These are phyloP conservation scores for Pichia eremophila DNA, from an alignment of 805 yeast genomes.

Conservation along the genomic window DNA sequence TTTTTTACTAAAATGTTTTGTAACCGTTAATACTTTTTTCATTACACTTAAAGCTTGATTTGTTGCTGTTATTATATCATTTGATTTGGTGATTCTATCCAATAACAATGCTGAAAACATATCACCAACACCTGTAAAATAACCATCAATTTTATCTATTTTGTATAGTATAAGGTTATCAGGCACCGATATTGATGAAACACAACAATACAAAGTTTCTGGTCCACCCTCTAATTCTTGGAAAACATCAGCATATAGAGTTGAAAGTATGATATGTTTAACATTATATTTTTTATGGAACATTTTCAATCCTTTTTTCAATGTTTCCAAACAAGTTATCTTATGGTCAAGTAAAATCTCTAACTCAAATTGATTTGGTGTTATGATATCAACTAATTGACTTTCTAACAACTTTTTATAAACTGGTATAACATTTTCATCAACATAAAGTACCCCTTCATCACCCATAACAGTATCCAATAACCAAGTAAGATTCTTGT, in stretches of 20 bases:
- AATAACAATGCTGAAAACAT: constrained; percentile 71
- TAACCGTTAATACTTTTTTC: constrained; percentile 40
- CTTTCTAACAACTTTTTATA: constrained; percentile 37
- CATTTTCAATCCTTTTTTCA: constrained; percentile 36
- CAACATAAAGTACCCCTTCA: constrained; percentile 61
- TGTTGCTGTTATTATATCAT: constrained; percentile 28
- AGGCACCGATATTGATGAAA: constrained; percentile 26
- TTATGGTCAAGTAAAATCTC: constrained; percentile 46
- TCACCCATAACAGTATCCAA: constrained; percentile 81
- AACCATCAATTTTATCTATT: constrained; percentile 59
- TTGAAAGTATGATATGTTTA: constrained; percentile 58
- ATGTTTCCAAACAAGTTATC: constrained; percentile 30
- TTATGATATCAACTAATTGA: constrained; percentile 56
- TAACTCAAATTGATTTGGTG: constrained; percentile 88
- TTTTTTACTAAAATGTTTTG: constrained; percentile 31
- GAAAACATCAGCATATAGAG: constrained; percentile 28
- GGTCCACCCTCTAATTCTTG: constrained; percentile 8
- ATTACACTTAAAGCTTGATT: constrained; percentile 50
- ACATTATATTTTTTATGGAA: constrained; percentile 43
- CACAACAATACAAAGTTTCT: constrained; percentile 33
- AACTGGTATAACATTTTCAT: constrained; percentile 47
- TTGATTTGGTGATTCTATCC: constrained; percentile 41
- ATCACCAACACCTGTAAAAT: constrained; percentile 95
- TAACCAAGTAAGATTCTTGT: constrained; percentile 35
- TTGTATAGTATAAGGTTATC: constrained; percentile 28